Base-by-base conservation (phyloP, 179 eudicot genomes). In the Vitellaria paradoxa region DNA sequence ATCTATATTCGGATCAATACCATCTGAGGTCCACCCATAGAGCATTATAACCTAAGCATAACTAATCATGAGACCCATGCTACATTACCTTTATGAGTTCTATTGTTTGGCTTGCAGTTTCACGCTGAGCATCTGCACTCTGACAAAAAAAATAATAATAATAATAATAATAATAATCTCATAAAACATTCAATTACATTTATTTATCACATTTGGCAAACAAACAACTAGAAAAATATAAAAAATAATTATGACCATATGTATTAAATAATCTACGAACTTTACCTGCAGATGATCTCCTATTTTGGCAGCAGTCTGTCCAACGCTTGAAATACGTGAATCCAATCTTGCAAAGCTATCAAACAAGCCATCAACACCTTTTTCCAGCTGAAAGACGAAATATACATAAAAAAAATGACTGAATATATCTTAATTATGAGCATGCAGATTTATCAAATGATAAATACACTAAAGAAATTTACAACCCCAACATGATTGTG, bases 41-140 rank as follows among this genome's bases (percentile, higher is more conserved):
- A 42, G 45, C 45, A 42, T 42, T 0, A 5, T 15, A 52, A 76
- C 79, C 59, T 37, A 49, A 66, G 30, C 49, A 59, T 61, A 49
- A 24, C 47, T 20, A 49, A 64, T 68, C 18, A 72, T 46, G 62
- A 66, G 9, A 45, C 26, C 66, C 23, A 72, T 20, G 75, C 67
- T 71, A 47, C 64, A 71, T 64, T 86, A 96, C 99, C 99, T 96
- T 96, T 70, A 96, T 91, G 70, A 94, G 97, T 82, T 95, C 99
- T 82, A 95, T 93, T 23, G 99, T 95, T 75, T 93, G 99, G 84
- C 85, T 90, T 53, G 99, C 99, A 85, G 94, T 93, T 86, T 92
- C 99, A 68, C 98, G 84, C 87, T 96, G 99, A 82, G 99, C 87
- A 91, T 96, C 99, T 75, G 99, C 99, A 87, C 99, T 95, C 99